Conservation (phyloP, 768 basidiomycete species). For the Neoboletus magnificus region DNA sequence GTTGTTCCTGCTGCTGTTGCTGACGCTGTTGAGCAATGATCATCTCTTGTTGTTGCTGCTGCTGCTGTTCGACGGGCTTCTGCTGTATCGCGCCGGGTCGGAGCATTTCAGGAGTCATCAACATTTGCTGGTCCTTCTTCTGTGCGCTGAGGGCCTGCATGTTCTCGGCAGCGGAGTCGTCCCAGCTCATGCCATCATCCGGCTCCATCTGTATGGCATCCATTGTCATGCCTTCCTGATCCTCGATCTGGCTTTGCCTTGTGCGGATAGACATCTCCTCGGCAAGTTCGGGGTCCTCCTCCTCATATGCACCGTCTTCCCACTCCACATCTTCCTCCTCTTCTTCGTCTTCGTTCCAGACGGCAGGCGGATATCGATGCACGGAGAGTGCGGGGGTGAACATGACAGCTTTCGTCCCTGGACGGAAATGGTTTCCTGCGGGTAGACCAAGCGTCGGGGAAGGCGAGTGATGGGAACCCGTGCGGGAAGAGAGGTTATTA, state of each 20-base stretch:
- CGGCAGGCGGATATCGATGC: conserved; percentile 75
- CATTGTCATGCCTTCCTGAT: conserved; percentile 30
- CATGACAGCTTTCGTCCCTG: conserved; percentile 50
- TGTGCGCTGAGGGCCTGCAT: conserved; percentile 37
- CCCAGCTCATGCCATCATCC: conserved; percentile 89
- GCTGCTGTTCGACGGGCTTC: conserved; percentile 13
- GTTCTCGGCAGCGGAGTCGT: conserved; percentile 60
- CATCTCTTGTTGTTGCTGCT: conserved; percentile 21
- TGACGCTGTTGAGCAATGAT: conserved; percentile 34
- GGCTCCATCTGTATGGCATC: conserved; percentile 51
- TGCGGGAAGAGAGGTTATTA: conserved; percentile 46
- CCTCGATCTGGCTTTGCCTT: conserved; percentile 36
- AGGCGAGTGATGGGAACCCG: conserved; percentile 49
- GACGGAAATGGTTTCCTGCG: conserved; percentile 20
- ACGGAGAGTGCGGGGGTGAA: conserved; percentile 70
- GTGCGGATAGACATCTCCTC: conserved; percentile 47
- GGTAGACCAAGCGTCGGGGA: conserved; percentile 40
- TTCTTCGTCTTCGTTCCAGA: conserved; percentile 78
- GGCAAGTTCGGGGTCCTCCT: conserved; percentile 62
- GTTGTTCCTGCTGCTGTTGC: conserved; percentile 35
- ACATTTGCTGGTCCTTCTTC: conserved; percentile 21
- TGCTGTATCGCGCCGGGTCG: conserved; percentile 34
- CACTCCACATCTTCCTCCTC: conserved; percentile 51
- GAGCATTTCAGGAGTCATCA: conserved; percentile 33
- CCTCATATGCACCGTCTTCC: conserved; percentile 68